A percentile compares a stretch with the other conserved stretches of the same genome.
Conservation (phyloP, 2,329 filamentous ascomycete species). For the Ophiosphaerella narmari region DNA sequence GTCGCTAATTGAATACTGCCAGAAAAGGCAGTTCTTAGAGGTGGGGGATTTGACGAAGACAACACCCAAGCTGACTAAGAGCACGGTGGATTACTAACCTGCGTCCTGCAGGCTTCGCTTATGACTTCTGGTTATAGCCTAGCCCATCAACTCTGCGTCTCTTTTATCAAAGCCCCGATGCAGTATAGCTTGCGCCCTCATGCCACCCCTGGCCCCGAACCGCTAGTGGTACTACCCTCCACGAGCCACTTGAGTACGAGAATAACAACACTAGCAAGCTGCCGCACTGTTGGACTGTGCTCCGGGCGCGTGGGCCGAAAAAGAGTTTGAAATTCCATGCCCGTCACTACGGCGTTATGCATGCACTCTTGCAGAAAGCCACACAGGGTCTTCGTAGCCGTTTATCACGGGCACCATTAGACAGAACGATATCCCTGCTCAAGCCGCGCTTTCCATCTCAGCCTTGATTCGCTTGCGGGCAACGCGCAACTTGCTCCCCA, state of each 20-base stretch:
- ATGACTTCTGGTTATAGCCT: conserved; percentile 8
- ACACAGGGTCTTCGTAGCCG: conserved; percentile 27
- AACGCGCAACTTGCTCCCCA: conserved; percentile 16
- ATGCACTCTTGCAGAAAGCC: conserved; percentile 25
- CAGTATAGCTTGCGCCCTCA: conserved; percentile 29
- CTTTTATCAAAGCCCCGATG: conserved; percentile 40
- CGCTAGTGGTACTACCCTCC: conserved; percentile 24
- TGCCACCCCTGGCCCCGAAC: conserved; percentile 27
- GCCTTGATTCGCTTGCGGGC: conserved; percentile 27
- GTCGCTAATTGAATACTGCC: too few relatives aligned
- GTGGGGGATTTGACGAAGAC: conserved; percentile 10
- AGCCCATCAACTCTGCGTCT: conserved; percentile 19
- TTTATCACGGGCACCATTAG: conserved; percentile 24
- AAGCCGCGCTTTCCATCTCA: conserved; percentile 24
- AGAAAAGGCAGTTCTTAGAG: conserved; percentile 15
- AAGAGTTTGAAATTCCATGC: conserved; percentile 15
- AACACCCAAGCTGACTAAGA: conserved; percentile 17
- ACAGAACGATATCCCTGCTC: conserved; percentile 22
- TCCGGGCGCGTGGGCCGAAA: conserved; percentile 32
- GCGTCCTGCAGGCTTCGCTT: conserved; percentile 16
- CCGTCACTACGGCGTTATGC: conserved; percentile 27
- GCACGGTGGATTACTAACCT: conserved; percentile 25
- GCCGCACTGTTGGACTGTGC: conserved; percentile 27
- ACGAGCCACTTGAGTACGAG: conserved; percentile 37
- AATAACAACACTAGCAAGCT: conserved; percentile 39